Evolutionary conservation across 768 basidiomycete species (phyloP).

Genomic region (Leccinum disarticulatum): DNA sequence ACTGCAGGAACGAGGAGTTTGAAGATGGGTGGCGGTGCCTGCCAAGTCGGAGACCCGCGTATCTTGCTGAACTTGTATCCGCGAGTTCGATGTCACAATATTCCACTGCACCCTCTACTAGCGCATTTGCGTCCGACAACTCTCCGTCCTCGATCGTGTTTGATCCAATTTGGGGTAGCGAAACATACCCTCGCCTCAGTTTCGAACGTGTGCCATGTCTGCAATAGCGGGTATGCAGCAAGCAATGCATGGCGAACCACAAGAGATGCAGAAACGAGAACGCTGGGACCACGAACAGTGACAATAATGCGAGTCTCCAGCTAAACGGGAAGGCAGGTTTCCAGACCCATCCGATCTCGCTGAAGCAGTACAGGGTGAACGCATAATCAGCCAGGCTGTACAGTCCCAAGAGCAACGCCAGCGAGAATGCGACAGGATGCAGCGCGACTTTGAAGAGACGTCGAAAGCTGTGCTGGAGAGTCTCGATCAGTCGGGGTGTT

Average conservation of each 20-base stretch:
- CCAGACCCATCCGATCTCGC: constrained; percentile 4
- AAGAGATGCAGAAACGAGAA: constrained; percentile 11
- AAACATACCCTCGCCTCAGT: constrained; percentile 3
- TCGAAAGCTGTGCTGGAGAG: neutral
- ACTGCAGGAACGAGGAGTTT: neutral
- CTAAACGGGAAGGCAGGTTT: constrained; percentile 18
- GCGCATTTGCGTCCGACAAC: neutral
- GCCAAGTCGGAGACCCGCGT: neutral
- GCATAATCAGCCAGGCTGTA: constrained; percentile 11
- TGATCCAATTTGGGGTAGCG: constrained; percentile 8
- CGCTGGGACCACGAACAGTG: constrained; percentile 11
- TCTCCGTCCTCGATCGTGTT: constrained; percentile 1
- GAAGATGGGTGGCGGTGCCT: neutral
- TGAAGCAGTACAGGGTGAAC: constrained; percentile 13
- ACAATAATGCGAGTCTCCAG: constrained; percentile 17
- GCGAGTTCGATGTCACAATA: neutral
- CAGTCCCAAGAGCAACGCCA: constrained; percentile 3
- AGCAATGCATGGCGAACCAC: neutral
- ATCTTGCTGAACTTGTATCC: neutral
- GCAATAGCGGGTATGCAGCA: neutral
- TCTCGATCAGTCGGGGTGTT: neutral
- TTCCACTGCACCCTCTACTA: neutral
- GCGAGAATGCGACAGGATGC: neutral
- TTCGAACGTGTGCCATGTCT: neutral
- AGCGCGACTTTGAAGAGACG: neutral